Evolutionary conservation across 2,329 filamentous ascomycete genomes (phyloP), one percentile per base, ranked within the genome.

Genomic region (Trichoderma breve): DNA sequence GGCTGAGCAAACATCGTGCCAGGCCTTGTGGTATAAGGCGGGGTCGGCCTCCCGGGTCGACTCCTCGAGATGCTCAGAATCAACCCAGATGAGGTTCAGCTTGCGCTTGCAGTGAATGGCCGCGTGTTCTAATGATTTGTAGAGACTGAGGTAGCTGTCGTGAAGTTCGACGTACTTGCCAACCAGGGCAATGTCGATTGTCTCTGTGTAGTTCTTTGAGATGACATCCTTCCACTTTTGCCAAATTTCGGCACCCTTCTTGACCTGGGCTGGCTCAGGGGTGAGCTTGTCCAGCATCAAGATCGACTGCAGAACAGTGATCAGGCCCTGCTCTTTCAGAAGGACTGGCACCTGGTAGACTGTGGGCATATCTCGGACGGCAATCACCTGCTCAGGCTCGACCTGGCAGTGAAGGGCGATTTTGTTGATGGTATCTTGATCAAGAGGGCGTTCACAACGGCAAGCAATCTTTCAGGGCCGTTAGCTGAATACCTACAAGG

Each of bases 291-390:
- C 87, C 12, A 97, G 87, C 43, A 87, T 85, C 36, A 98, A 86
- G 21, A 90, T 86, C 21, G 87, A 83, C 47, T 86, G 86, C 70
- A 98, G 84, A n/a, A 90, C 87, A 14, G 85, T 81, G 9, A 95
- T 84, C 2, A 98, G 85, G 28, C 90, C 89, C 83, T 98, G 93
- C 76, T 94, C 87, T 76, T 95, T 89, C 15, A 98, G 90, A 28
- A 98, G 91, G n/a, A 98, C 86, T 1, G 96, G 96, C 3, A 98
- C 95, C 75, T 97, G 95, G 83, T 99, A 99, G 67, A 93, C 97
- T 14, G 94, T 94, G 24, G 91, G 86, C 82, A 98, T 93, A 80
- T 98, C 92, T 76, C 92, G 91, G 12, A 99, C 95, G n/a, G 90
- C 92, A 74, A 98, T 86, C 57, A 98, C 94, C 79, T 98, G 94